Percentiles rank a stretch among this genome's conserved stretches.
Evolutionary conservation across 2,329 filamentous ascomycete species (phyloP).

Genomic region (Dothidotthia symphoricarpi): DNA sequence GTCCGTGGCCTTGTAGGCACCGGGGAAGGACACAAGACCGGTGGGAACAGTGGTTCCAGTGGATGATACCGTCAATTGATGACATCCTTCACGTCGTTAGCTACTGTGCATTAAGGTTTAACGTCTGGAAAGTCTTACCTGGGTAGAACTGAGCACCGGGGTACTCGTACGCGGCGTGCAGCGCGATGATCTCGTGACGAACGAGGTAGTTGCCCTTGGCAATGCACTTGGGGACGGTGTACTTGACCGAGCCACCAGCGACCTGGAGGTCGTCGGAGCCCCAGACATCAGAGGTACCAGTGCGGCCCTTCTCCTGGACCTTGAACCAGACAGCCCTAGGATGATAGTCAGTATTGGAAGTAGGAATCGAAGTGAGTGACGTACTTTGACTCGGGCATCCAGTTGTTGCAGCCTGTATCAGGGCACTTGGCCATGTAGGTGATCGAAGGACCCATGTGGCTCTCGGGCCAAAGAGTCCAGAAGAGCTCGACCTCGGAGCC

Average conservation of each 20-base stretch:
- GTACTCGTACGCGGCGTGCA: slow-evolving; percentile 51
- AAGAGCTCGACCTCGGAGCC: slow-evolving; percentile 54
- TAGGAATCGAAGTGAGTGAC: slow-evolving; percentile 21
- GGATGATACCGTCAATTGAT: slow-evolving; percentile 57
- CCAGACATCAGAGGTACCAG: slow-evolving; percentile 54
- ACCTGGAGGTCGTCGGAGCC: slow-evolving; percentile 48
- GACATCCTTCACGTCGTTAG: slow-evolving; percentile 41
- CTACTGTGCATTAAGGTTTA: no score
- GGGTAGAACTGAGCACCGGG: slow-evolving; percentile 60
- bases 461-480: slow-evolving; percentile 55
- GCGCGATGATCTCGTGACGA: slow-evolving; percentile 58
- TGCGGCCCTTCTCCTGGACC: slow-evolving; percentile 52
- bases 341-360: slow-evolving; percentile 6
- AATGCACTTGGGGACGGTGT: slow-evolving; percentile 57
- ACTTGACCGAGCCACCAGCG: slow-evolving; percentile 46
- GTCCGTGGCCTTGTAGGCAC: slow-evolving; percentile 53
- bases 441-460: slow-evolving; percentile 55
- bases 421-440: slow-evolving; percentile 63
- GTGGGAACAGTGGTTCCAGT: slow-evolving; percentile 47
- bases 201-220: slow-evolving; percentile 58
- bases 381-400: slow-evolving; percentile 46
- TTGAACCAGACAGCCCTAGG: slow-evolving; percentile 56
- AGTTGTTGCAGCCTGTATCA: slow-evolving; percentile 51
- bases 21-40: slow-evolving; percentile 52
- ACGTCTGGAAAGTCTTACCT: slow-evolving; percentile 12